These are phyloP conservation scores for Cercospora janseana DNA, from an alignment of 2,329 filamentous ascomycete genomes.

Conservation along the genomic window DNA sequence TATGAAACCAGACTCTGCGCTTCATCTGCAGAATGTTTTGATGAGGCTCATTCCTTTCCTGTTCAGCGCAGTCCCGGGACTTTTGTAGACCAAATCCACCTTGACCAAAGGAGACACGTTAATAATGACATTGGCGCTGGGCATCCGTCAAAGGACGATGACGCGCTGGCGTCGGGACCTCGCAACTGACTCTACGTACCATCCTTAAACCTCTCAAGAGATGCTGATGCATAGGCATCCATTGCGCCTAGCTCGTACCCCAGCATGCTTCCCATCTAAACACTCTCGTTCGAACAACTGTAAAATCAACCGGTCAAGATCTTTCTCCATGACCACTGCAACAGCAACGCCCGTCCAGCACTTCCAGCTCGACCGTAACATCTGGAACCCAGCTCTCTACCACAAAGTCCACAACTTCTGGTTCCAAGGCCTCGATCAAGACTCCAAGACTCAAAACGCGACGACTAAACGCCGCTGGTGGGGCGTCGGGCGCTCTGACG, in stretches of 20 bases:
- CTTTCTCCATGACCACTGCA: neutral
- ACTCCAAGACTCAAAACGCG: slow-evolving; percentile 30
- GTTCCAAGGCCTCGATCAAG: slow-evolving; percentile 39
- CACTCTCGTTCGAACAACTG: neutral
- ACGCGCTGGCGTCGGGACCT: neutral
- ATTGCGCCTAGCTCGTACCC: neutral
- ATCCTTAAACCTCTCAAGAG: neutral
- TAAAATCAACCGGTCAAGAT: too few relatives aligned
- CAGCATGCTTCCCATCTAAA: neutral
- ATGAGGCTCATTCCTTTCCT: too few relatives aligned
- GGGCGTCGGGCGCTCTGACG: slow-evolving; percentile 31
- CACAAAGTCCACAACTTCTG: slow-evolving; percentile 39
- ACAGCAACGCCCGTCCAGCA: slow-evolving; percentile 7
- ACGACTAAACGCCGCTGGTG: slow-evolving; percentile 42
- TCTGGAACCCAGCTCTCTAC: slow-evolving; percentile 45
- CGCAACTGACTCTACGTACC: too few relatives aligned
- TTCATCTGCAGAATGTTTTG: too few relatives aligned
- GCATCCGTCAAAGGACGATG: neutral
- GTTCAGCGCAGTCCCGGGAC: too few relatives aligned
- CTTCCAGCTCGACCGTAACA: slow-evolving; percentile 38
- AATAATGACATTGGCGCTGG: neutral
- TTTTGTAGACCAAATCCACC: too few relatives aligned
- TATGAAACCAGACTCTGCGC: too few relatives aligned
- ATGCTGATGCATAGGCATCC: neutral
- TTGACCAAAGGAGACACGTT: neutral